Evolutionary conservation across 2,329 filamentous ascomycete species (phyloP).

Genomic region (Cordyceps javanica): DNA sequence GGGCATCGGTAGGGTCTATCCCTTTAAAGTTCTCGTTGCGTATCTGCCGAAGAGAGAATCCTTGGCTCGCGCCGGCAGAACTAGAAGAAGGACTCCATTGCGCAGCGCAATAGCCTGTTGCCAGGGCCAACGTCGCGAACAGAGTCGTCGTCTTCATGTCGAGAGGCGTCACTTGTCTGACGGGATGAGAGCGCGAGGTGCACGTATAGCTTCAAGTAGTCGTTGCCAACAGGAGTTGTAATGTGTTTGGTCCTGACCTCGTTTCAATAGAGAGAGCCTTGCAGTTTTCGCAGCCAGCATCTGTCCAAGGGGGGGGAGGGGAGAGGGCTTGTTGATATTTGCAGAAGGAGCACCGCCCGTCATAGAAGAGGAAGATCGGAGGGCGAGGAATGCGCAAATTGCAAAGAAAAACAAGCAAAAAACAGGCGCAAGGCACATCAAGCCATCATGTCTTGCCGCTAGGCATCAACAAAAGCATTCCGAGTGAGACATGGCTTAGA

Average conservation of each 20-base stretch:
- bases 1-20: conserved; percentile 25
- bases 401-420: neutral
- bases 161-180: neutral
- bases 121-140: neutral
- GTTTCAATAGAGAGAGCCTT: too few relatives aligned
- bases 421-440: neutral
- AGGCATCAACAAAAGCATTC: neutral
- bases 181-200: neutral
- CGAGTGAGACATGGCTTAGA: neutral
- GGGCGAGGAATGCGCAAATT: neutral
- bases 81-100: neutral
- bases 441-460: neutral
- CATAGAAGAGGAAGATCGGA: too few relatives aligned
- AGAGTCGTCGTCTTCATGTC: conserved; percentile 4
- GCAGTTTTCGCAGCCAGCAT: too few relatives aligned
- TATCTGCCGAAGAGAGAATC: conserved; percentile 27
- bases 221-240: neutral
- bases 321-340: too few relatives aligned
- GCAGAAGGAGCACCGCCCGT: too few relatives aligned
- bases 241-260: neutral
- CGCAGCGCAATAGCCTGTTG: neutral
- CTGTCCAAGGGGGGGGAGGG: too few relatives aligned
- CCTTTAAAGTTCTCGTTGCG: conserved; percentile 28
- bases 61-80: neutral
- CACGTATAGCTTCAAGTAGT: neutral